These are phyloP conservation scores for Melampsora larici-populina DNA, from an alignment of 1,284 basidiomycete species.

Conservation along the genomic window DNA sequence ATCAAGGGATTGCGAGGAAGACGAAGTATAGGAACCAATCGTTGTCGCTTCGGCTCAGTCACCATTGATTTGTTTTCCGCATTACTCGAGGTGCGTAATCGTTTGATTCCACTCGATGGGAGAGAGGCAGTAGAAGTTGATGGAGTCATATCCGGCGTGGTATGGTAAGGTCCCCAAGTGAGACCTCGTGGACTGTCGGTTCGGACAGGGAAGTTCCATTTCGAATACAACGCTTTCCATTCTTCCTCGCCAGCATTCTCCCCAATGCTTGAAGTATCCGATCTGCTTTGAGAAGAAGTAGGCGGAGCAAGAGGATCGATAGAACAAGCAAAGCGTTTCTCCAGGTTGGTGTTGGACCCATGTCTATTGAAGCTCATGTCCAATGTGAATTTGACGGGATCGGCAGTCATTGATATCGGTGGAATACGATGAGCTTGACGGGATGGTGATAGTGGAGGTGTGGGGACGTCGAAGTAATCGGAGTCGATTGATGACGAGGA, in stretches of 20 bases:
- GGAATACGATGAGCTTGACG: too few relatives aligned
- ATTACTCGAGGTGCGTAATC: background rate
- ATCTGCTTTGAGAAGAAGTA: background rate
- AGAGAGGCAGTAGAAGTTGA: background rate
- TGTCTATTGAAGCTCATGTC: slow-evolving; percentile 2
- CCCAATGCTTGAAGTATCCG: background rate
- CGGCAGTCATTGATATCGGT: background rate
- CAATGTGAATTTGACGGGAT: background rate
- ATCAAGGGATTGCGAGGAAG: background rate
- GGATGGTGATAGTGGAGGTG: too few relatives aligned
- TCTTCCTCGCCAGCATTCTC: background rate
- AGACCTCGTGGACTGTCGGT: slow-evolving; percentile 1
- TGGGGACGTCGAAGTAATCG: too few relatives aligned
- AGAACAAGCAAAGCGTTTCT: background rate
- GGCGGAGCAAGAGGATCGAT: background rate
- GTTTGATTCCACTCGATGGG: background rate
- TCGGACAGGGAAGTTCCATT: background rate
- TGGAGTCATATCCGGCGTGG: background rate
- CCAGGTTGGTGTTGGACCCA: background rate
- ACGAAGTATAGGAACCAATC: background rate
- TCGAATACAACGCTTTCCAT: background rate
- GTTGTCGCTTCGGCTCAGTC: background rate
- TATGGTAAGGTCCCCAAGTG: background rate
- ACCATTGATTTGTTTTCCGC: background rate
- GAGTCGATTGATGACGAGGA: too few relatives aligned